Evolutionary conservation across 192 early-diverging fungal genomes (phyloP).

Genomic region (Backusella luteola): DNA sequence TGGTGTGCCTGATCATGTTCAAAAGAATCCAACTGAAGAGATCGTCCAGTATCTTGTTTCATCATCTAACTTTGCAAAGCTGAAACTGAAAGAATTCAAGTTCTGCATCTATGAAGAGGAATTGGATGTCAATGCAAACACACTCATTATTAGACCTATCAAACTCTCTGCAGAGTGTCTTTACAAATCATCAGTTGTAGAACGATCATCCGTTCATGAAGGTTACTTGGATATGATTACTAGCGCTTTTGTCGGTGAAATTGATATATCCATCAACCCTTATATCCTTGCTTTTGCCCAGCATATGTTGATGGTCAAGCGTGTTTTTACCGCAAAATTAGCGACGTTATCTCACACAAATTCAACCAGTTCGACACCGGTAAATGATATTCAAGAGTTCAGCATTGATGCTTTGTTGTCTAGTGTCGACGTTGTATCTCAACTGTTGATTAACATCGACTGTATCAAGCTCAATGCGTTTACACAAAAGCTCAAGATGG

Average conservation of each 20-base stretch:
- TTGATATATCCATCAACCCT: conserved; percentile 45
- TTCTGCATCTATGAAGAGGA: conserved; percentile 50
- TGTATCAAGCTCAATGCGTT: conserved; percentile 42
- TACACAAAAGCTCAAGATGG: conserved; percentile 45
- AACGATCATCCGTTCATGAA: neutral
- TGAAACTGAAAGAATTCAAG: conserved; percentile 40
- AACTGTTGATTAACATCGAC: conserved; percentile 42
- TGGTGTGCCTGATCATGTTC: neutral
- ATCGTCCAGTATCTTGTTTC: conserved; percentile 32
- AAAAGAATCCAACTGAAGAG: conserved; percentile 12
- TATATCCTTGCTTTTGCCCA: conserved; percentile 53
- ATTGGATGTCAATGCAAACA: conserved; percentile 40
- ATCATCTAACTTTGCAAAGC: conserved; percentile 38
- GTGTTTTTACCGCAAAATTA: conserved; percentile 46
- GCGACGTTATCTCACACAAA: conserved; percentile 26
- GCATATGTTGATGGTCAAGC: conserved; percentile 55
- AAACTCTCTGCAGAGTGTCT: conserved; percentile 40
- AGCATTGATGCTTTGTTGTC: conserved; percentile 18
- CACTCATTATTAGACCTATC: conserved; percentile 35
- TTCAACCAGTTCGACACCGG: neutral
- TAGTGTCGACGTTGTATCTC: conserved; percentile 46
- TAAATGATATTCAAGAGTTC: conserved; percentile 15
- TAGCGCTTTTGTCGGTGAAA: conserved; percentile 33
- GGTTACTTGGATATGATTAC: conserved; percentile 48
- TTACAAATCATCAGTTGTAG: conserved; percentile 25